phyloP scores from a whole-genome alignment of 495 filamentous ascomycete species.

The Daldinia childiae region DNA sequence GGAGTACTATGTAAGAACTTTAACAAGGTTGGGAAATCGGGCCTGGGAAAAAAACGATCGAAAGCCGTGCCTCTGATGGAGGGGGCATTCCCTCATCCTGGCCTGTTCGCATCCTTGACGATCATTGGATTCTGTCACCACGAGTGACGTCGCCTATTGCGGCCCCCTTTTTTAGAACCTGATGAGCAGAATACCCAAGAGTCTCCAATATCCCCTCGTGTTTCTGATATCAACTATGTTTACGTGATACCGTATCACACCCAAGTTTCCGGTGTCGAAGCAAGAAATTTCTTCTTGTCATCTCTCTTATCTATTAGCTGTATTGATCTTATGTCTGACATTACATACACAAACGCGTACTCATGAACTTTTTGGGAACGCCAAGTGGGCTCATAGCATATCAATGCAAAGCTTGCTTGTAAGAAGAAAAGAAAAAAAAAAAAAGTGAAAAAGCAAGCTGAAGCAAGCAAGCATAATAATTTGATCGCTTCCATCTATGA shows the following conservation, averaged over 20 bases:
- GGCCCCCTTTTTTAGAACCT: constrained; percentile 25
- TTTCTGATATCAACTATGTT: constrained; percentile 19
- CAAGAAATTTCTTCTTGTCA: constrained; percentile 20
- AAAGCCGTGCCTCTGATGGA: background rate
- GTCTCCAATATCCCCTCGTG: constrained; percentile 12
- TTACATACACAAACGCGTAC: background rate
- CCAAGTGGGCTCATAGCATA: constrained; percentile 23
- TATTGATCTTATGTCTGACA: constrained; percentile 23
- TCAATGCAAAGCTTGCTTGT: constrained; percentile 17
- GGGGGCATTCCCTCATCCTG: constrained; percentile 8
- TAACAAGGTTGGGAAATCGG: constrained; percentile 4
- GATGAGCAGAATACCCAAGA: constrained; percentile 22
- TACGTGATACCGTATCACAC: constrained; percentile 15
- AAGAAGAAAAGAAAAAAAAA: background rate
- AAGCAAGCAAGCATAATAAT: constrained; percentile 27
- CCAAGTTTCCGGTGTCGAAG: constrained; percentile 8
- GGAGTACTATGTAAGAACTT: constrained; percentile 19
- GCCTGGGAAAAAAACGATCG: background rate
- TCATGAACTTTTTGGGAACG: constrained; percentile 2
- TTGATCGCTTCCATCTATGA: background rate
- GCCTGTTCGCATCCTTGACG: constrained; percentile 14
- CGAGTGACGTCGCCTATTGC: constrained; percentile 36
- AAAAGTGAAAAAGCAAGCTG: constrained; percentile 23
- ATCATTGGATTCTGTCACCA: constrained; percentile 37
- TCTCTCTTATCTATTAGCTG: constrained; percentile 1